Evolutionary conservation across 306 rosid genomes (phyloP).

Genomic region (Rubus idaeus): DNA sequence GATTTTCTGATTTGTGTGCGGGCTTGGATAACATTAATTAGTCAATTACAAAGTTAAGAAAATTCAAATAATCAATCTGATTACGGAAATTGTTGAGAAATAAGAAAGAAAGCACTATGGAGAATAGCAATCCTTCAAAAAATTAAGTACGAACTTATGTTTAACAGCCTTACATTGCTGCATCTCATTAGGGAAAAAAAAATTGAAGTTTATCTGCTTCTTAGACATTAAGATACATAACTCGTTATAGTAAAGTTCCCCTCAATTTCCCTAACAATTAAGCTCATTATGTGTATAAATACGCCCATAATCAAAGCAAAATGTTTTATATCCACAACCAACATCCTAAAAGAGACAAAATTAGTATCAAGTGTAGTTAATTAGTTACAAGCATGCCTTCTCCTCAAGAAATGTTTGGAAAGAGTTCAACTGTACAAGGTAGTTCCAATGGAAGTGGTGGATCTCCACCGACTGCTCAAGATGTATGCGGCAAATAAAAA

Average conservation of each 20-base stretch:
- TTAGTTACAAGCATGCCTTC: neutral
- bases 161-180: neutral
- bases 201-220: neutral
- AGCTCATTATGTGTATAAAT: neutral
- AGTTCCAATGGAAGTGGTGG: neutral
- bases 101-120: neutral
- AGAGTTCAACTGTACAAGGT: neutral
- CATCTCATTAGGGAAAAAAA: too few relatives aligned
- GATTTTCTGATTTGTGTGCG: neutral
- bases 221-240: neutral
- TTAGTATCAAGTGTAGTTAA: neutral
- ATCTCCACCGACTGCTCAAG: neutral
- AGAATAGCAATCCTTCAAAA: neutral
- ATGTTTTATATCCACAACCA: neutral
- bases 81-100: neutral
- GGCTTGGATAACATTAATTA: neutral
- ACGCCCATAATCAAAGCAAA: neutral
- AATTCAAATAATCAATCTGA: neutral
- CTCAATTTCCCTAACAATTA: neutral
- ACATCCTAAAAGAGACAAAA: neutral
- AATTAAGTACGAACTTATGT: neutral
- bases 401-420: neutral
- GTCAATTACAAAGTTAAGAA: neutral
- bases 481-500: neutral
- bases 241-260: neutral